Evolutionary conservation across 176 grass and related monocot species (phyloP), one percentile per base, ranked within the genome.

Genomic region (Ampelocalamus luodianensis): DNA sequence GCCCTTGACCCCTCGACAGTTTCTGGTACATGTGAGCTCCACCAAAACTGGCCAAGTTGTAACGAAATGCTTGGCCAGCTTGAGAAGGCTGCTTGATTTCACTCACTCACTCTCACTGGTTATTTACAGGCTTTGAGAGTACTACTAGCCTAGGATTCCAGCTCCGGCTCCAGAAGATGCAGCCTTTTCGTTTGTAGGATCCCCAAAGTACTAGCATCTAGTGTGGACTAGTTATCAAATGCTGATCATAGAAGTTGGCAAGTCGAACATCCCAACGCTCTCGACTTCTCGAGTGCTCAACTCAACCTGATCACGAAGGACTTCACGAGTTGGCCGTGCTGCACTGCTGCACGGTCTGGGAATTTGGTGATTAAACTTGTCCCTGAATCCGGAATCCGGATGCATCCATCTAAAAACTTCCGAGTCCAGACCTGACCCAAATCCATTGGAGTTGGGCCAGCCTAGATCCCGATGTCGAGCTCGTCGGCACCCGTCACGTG

Each of bases 401-500:
- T 27, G 23, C 59, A 14, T 27, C 1, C 24, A 12, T 29, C 60
- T 61, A 5, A 27, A 62, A 61, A 26, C 60, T 27, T 63, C 11
- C 55, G 22, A 58, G 20, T 10, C 3, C 3, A 58, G 55, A 58
- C 22, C 59, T 27, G 24, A 62, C 10, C 68, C 54, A 63, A 34
- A 6, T 63, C 55, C 40, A 24, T 15, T 8, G 56, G 5, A 13
- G 17, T 3, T 14, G 16, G 36, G 22, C 12, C 50, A 76, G 15
- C 61, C 45, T 42, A 55, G 72, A 67, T 76, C 82, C 72, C 36
- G n/a, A 56, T 68, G 46, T 8, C 27, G 54, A 9, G 50, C 17
- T 76, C 46, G 23, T 77, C 36, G 82, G 23, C 62, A n/a, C 4
- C 72, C 23, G 62, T 85, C 72, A 68, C 62, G 46, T 68, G 72